phyloP scores from a whole-genome alignment of 2,329 filamentous ascomycete genomes.

The Botrytis pseudocinerea region DNA sequence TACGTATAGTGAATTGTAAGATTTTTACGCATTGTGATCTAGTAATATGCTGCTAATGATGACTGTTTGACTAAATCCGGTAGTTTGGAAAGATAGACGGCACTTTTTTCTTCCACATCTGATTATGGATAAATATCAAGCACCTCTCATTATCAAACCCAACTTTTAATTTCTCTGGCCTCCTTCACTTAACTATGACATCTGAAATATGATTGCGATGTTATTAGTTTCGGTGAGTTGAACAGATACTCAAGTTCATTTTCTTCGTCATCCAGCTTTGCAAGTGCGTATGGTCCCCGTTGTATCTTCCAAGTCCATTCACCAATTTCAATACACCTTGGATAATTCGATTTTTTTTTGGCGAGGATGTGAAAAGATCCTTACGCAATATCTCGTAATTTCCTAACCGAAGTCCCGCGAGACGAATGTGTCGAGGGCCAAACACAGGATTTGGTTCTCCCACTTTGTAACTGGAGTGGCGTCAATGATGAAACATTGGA shows the following conservation, averaged over 20 bases:
- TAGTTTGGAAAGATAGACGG: not conserved
- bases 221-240: not conserved
- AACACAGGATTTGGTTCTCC: not conserved
- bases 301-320: not conserved
- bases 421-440: not conserved
- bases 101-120: not conserved
- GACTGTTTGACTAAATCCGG: not conserved
- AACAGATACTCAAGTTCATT: not conserved
- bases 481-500: not conserved
- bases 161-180: no score
- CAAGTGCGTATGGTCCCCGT: not conserved
- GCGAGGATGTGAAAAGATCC: not conserved
- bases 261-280: not conserved
- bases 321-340: not conserved
- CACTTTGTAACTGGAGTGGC: not conserved
- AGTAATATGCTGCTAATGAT: no score
- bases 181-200: no score
- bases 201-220: not conserved
- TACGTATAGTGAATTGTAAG: not conserved
- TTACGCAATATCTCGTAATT: not conserved
- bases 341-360: not conserved
- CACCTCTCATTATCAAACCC: no score
- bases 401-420: not conserved
- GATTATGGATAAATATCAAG: no score
- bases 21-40: not conserved